Conservation (phyloP, 768 basidiomycete genomes). For the Auricularia cornea region DNA sequence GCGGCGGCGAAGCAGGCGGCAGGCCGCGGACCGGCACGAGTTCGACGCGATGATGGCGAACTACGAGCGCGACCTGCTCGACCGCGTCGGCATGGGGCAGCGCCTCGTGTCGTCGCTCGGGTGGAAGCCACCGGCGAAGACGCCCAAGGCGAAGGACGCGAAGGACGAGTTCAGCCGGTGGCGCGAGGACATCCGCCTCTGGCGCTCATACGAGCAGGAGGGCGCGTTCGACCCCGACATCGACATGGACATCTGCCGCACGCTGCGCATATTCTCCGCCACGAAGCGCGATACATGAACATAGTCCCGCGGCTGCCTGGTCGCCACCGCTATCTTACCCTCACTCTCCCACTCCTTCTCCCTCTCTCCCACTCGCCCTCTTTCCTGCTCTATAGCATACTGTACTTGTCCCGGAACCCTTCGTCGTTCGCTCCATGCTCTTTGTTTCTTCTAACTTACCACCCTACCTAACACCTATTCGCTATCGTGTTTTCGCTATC, state of each 20-base stretch:
- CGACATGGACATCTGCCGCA: not conserved
- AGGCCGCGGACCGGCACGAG: not conserved
- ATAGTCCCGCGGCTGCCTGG: too few species aligned
- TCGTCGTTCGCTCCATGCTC: too few species aligned
- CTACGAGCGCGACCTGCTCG: conserved; percentile 1
- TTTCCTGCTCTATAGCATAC: not conserved
- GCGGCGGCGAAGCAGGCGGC: not conserved
- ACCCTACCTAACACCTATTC: too few species aligned
- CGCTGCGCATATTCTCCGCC: not conserved
- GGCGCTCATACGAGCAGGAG: not conserved
- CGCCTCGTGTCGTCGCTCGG: not conserved
- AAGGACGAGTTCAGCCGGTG: not conserved
- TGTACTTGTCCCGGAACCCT: too few species aligned
- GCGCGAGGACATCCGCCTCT: not conserved
- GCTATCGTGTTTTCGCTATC: too few species aligned
- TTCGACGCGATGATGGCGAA: not conserved
- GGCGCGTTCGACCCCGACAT: not conserved
- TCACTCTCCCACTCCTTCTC: not conserved
- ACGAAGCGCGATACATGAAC: not conserved
- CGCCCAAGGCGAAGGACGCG: not conserved
- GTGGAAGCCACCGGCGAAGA: not conserved
- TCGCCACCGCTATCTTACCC: not conserved
- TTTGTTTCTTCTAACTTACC: too few species aligned
- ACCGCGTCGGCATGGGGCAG: not conserved
- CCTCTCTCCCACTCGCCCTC: not conserved